Evolutionary conservation across 352 stramenopile species (phyloP).

Genomic region (Peronospora belbahrii): DNA sequence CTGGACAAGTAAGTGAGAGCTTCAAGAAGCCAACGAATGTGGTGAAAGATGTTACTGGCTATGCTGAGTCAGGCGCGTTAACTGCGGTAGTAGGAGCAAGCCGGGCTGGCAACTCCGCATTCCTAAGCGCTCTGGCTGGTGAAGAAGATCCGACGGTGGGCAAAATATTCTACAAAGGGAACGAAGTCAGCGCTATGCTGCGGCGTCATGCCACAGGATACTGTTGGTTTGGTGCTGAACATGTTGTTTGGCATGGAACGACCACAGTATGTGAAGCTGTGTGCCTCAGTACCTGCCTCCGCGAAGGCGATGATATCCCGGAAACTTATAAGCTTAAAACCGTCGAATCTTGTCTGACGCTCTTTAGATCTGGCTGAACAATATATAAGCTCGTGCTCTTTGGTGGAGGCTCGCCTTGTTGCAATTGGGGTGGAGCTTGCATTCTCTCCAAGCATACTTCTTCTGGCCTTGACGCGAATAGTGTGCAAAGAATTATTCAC

Average conservation of each 20-base stretch:
- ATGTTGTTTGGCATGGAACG: slow-evolving; percentile 12
- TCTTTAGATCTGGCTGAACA: slow-evolving; percentile 16
- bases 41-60: slow-evolving; percentile 15
- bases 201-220: slow-evolving; percentile 16
- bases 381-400: slow-evolving; percentile 7
- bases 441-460: slow-evolving; percentile 13
- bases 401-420: slow-evolving; percentile 15
- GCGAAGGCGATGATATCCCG: slow-evolving; percentile 4
- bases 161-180: slow-evolving; percentile 17
- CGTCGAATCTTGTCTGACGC: slow-evolving; percentile 16
- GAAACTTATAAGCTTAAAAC: slow-evolving; percentile 8
- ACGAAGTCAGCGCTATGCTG: slow-evolving; percentile 11
- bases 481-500: slow-evolving; percentile 11
- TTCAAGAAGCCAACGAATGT: background rate
- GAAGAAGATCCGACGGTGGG: slow-evolving; percentile 9
- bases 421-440: slow-evolving; percentile 24
- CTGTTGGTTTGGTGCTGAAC: slow-evolving; percentile 19
- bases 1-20: background rate
- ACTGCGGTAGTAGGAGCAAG: slow-evolving; percentile 16
- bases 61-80: slow-evolving; percentile 15
- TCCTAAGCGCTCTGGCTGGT: slow-evolving; percentile 15
- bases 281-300: slow-evolving; percentile 14
- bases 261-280: slow-evolving; percentile 23
- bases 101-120: slow-evolving; percentile 6
- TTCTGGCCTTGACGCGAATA: slow-evolving; percentile 17